A percentile compares a stretch with the other conserved stretches of the same genome.
phyloP scores from a whole-genome alignment of 192 early-diverging fungal genomes.

The Coemansia reversa region DNA sequence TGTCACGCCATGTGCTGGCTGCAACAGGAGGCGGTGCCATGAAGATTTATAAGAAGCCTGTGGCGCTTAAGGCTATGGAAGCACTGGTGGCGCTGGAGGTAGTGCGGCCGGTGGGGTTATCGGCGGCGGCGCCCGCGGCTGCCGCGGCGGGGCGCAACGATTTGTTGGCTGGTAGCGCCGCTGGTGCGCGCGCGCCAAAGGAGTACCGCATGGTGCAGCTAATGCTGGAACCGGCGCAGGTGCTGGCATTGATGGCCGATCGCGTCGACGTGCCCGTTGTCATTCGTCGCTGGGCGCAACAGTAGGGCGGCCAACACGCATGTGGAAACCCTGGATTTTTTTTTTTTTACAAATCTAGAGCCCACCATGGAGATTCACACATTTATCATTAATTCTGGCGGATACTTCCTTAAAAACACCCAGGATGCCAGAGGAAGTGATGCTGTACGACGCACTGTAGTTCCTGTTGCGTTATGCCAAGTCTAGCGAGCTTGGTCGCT shows the following conservation, averaged over 20 bases:
- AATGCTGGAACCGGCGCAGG: constrained; percentile 68
- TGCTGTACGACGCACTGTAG: no score
- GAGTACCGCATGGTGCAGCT: constrained; percentile 85
- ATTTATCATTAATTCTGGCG: no score
- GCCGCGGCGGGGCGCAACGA: constrained; percentile 32
- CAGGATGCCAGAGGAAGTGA: no score
- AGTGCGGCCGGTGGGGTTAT: constrained; percentile 51
- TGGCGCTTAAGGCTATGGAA: constrained; percentile 90
- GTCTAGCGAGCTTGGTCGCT: no score
- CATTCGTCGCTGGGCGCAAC: constrained; percentile 64
- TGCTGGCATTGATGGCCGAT: constrained; percentile 60
- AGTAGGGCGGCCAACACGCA: constrained; percentile 1
- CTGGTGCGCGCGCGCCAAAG: constrained; percentile 67
- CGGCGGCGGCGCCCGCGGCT: constrained; percentile 1
- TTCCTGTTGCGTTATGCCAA: no score
- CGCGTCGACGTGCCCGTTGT: constrained; percentile 63
- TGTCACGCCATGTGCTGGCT: constrained; percentile 59
- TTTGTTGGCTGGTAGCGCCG: constrained; percentile 37
- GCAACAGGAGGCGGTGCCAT: constrained; percentile 56
- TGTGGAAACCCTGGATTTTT: neutral
- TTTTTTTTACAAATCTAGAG: no score
- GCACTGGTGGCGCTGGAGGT: constrained; percentile 69
- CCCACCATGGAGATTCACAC: no score
- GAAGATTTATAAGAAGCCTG: constrained; percentile 72
- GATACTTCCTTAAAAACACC: no score